Base-by-base conservation (phyloP, 108 stramenopile species). In the Nannochloropsis oceanica region DNA sequence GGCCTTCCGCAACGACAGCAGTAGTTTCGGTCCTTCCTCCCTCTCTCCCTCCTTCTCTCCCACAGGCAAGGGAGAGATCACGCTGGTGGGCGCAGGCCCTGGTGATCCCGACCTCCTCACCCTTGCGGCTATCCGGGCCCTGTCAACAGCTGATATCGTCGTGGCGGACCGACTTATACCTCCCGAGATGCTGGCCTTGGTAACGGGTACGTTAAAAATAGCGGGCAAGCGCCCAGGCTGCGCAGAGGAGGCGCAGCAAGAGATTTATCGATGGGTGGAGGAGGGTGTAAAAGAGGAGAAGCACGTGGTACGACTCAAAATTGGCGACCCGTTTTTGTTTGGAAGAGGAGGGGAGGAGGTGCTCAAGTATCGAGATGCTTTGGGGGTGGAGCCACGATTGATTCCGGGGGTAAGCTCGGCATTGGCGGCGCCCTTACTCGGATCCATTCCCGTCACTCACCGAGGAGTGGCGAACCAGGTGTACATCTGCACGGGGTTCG, bases 301-400 rank as follows among this genome's bases (percentile, higher is more conserved):
- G 79, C 93, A 96, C 84, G 98, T 99, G 8, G 93, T 98, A 13
- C 94, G 98, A 27, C 88, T 99, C n/a, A 99, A 99, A 92, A 98
- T 98, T 90, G 97, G 97, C 8, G 98, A 99, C 89, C 98, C 98
- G 26, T 98, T 98, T 87, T 94, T 99, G 8, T 99, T 97, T 89
- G 98, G 97, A 24, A 83, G 98, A 79, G 98, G 97, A 1, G 98
- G 96, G 42, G 98, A 99, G 89, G 98, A 99, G 91, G 93, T 99
- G 0, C 81, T 96, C 12, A 92, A 92, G 80, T 73, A 73, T 8
- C n/a, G 22, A 0, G 59, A 73, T 2, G 59, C 59, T 8, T 73
- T 73, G 59, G 22, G 59, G 59, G 59, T 22, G 59, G n/a, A 22
- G 59, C 59, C 22, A 22, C 22, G 59, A 8, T n/a, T 73, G 59